Evolutionary conservation across 1,284 basidiomycete genomes (phyloP).

Genomic region (Paramarasmius palmivorus): DNA sequence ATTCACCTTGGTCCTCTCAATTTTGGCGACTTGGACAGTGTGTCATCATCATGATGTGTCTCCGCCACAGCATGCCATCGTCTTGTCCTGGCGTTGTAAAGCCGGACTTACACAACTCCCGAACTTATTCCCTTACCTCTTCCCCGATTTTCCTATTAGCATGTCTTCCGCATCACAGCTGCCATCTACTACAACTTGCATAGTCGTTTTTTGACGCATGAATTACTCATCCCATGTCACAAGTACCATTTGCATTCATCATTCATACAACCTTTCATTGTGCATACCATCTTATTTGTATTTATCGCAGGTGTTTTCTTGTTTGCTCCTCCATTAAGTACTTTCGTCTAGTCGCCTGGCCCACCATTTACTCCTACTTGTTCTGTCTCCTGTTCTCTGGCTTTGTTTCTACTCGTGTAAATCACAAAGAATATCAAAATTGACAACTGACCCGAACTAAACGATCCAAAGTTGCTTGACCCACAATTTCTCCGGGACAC

Average conservation of each 20-base stretch:
- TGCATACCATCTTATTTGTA: conserved; percentile 2
- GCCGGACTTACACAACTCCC: no score
- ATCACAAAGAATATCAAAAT: no score
- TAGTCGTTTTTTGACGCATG: background rate
- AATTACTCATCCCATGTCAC: background rate
- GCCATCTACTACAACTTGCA: background rate
- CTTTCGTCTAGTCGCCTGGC: background rate
- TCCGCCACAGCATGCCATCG: background rate
- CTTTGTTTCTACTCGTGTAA: no score
- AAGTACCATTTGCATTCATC: background rate
- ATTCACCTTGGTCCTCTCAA: conserved; percentile 5
- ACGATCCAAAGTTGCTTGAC: no score
- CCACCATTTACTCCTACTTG: background rate
- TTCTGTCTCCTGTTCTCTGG: no score
- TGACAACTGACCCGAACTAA: no score
- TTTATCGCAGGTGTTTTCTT: conserved; percentile 3
- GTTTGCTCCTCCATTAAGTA: background rate
- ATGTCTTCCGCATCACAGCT: background rate
- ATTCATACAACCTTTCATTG: background rate
- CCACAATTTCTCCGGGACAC: background rate
- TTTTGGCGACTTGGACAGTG: conserved; percentile 1
- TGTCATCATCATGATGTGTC: background rate
- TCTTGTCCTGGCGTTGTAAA: no score
- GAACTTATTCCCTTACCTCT: no score
- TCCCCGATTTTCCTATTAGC: background rate